These are phyloP conservation scores for Talaromyces sp. DNA, from an alignment of 2,329 filamentous ascomycete genomes.

Conservation along the genomic window DNA sequence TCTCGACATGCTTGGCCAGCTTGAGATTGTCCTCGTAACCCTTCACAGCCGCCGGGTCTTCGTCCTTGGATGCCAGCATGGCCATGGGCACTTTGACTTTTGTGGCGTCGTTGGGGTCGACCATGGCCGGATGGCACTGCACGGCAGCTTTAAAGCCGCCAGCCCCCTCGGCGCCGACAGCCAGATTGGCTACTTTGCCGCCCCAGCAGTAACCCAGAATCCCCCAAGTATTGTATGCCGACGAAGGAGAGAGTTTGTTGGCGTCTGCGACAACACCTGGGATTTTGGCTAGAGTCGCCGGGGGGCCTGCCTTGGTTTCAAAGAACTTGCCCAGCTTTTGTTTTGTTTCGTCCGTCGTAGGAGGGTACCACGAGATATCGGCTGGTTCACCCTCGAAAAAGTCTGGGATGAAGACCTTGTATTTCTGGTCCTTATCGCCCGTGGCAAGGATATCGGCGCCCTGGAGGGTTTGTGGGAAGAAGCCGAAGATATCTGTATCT, in stretches of 20 bases:
- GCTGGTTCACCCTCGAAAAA: conserved; percentile 76
- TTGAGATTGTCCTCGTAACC: conserved; percentile 35
- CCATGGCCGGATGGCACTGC: conserved; percentile 56
- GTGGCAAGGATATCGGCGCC: conserved; percentile 59
- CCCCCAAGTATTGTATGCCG: conserved; percentile 46
- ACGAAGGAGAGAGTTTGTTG: conserved; percentile 36
- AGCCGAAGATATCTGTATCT: conserved; percentile 56
- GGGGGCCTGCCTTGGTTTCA: conserved; percentile 51
- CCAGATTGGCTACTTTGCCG: conserved; percentile 52
- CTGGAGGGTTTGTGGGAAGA: conserved; percentile 58
- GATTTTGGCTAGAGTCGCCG: conserved; percentile 51
- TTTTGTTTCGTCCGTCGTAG: conserved; percentile 55
- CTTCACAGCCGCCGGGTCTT: conserved; percentile 45
- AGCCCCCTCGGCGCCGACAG: conserved; percentile 47
- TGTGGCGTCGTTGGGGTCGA: conserved; percentile 53
- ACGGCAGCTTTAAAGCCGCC: conserved; percentile 52
- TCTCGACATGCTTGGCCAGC: conserved; percentile 38
- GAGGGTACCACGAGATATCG: conserved; percentile 57
- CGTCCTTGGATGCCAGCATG: conserved; percentile 54
- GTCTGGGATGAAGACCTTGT: conserved; percentile 86
- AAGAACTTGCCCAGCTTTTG: conserved; percentile 58
- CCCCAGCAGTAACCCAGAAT: conserved; percentile 60
- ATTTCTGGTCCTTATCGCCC: conserved; percentile 62
- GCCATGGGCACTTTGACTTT: conserved; percentile 53
- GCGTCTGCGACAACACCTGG: conserved; percentile 52